A percentile compares a stretch with the other conserved stretches of the same genome.
Evolutionary conservation across 2,329 filamentous ascomycete genomes (phyloP).

Genomic region (Diaporthe sp.): DNA sequence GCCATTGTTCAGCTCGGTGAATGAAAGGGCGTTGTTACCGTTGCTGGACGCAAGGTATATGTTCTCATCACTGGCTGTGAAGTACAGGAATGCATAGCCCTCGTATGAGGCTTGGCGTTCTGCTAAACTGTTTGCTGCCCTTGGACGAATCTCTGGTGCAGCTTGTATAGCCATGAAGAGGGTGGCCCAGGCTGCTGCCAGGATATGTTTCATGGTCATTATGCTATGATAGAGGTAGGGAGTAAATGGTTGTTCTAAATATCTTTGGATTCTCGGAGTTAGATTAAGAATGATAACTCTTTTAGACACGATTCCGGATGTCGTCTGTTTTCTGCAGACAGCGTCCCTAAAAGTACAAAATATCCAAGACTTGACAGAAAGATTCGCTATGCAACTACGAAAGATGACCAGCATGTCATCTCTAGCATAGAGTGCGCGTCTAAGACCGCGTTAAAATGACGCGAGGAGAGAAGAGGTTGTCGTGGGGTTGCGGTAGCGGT

Average conservation of each 20-base stretch:
- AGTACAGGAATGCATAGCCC: constrained; percentile 10
- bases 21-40: constrained; percentile 53
- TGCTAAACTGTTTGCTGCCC: not conserved
- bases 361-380: not conserved
- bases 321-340: not conserved
- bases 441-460: not conserved
- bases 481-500: not conserved
- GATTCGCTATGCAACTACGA: not conserved
- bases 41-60: constrained; percentile 53
- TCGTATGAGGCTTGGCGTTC: not conserved
- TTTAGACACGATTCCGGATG: too few relatives aligned
- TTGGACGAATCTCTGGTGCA: not conserved
- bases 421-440: not conserved
- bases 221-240: not conserved
- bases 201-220: not conserved
- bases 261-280: not conserved
- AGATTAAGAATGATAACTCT: too few relatives aligned
- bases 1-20: constrained; percentile 51
- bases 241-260: not conserved
- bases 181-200: not conserved
- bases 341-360: not conserved
- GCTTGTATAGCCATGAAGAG: not conserved
- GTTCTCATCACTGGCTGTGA: constrained; percentile 34
- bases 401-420: not conserved
- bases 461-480: not conserved